Evolutionary conservation across 208 protist genomes (phyloP), one percentile per base, ranked within the genome.

Genomic region (Trypanosomatidae sp.): DNA sequence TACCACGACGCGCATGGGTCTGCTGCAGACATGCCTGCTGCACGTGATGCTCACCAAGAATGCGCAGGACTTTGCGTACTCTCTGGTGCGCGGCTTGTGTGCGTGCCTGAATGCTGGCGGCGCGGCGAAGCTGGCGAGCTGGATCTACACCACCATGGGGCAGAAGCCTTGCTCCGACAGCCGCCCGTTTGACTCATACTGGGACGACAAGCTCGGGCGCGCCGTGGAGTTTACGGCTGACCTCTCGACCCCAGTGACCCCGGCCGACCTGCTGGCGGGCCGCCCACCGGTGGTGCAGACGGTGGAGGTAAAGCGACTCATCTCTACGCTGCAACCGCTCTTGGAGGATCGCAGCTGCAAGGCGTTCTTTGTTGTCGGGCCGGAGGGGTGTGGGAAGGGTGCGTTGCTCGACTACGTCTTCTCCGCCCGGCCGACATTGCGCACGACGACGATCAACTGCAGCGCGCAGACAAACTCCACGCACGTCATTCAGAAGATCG

Each of bases 311-410:
- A 95, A 99, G 83, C 82, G 92, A 9, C 77, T 93, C 33, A 56
- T 90, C 41, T 74, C 84, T 6, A 95, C 93, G 44, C 71, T 99
- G 44, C 47, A 72, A 50, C 97, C 98, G 28, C 97, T 98, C 68
- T 66, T 99, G 9, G 62, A 81, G 41, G 76, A 90, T 41, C 19
- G 47, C 25, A 69, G 67, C 33, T 94, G 77, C 75, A 89, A 91
- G 73, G 97, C 98, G 8, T 92, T 99, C 69, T 93, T 99, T 55
- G 76, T 99, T 8, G 95, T 99, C 5, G 98, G 98, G 22, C 98
- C 98, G 7, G 98, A 99, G 79, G 98, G 98, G 13, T 93, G 89
- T 64, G 98, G 98, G 65, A 99, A 99, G 82, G 89, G 78, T 15
- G 84, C 92, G 25, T 64, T 98, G 60, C 85, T 99, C 28, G 66